Percentiles rank a stretch among this genome's conserved stretches.
Conservation (phyloP, 1,139 yeast genomes). For the Cylindricascospora bacillispora region DNA sequence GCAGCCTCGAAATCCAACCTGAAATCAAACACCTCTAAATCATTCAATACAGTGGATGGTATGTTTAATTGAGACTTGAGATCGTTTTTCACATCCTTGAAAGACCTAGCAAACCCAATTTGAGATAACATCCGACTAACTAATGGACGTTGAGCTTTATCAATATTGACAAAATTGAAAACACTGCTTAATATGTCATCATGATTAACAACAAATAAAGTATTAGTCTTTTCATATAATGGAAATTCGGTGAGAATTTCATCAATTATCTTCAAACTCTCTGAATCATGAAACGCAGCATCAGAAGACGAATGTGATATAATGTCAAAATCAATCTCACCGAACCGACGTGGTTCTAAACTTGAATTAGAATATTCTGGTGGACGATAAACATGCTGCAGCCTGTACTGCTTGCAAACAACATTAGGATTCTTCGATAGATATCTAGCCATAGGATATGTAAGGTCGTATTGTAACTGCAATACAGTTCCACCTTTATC, state of each 20-base stretch:
- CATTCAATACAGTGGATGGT: slow-evolving; percentile 72
- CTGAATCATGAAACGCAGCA: slow-evolving; percentile 63
- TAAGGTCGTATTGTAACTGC: slow-evolving; percentile 78
- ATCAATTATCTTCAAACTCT: slow-evolving; percentile 67
- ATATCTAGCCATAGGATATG: slow-evolving; percentile 77
- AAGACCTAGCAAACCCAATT: slow-evolving; percentile 55
- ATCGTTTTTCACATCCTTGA: slow-evolving; percentile 51
- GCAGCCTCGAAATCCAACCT: slow-evolving; percentile 55
- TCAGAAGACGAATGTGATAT: slow-evolving; percentile 39
- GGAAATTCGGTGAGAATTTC: slow-evolving; percentile 57
- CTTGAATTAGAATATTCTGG: slow-evolving; percentile 37
- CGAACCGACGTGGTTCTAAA: slow-evolving; percentile 65
- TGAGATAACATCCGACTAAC: slow-evolving; percentile 66
- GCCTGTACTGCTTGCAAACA: slow-evolving; percentile 45
- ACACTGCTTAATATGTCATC: slow-evolving; percentile 64
- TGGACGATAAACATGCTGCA: slow-evolving; percentile 74
- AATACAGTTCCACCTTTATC: slow-evolving; percentile 80
- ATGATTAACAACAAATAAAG: slow-evolving; percentile 61
- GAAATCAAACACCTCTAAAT: slow-evolving; percentile 69
- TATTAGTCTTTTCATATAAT: slow-evolving; percentile 43
- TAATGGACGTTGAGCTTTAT: slow-evolving; percentile 52
- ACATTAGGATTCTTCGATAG: slow-evolving; percentile 50
- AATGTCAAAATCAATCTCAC: slow-evolving; percentile 80
- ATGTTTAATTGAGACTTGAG: slow-evolving; percentile 61
- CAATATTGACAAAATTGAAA: slow-evolving; percentile 66